phyloP scores from a whole-genome alignment of 2,329 filamentous ascomycete species.

The Meredithiella fracta region DNA sequence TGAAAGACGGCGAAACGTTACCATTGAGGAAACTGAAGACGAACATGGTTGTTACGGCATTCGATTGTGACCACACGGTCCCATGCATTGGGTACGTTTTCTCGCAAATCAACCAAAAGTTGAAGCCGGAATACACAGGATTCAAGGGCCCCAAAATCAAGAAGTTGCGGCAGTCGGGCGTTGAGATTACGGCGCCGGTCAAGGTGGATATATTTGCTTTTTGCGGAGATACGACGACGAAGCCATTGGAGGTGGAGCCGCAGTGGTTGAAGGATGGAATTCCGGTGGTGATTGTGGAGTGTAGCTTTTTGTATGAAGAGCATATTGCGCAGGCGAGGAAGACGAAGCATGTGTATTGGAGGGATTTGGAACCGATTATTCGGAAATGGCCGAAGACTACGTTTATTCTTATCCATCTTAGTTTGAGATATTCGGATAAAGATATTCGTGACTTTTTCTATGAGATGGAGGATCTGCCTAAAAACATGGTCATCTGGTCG shows the following conservation, averaged over 20 bases:
- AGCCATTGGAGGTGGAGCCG: constrained; percentile 24
- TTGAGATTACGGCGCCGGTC: constrained; percentile 25
- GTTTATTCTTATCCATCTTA: constrained; percentile 33
- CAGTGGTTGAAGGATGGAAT: constrained; percentile 25
- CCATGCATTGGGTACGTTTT: constrained; percentile 34
- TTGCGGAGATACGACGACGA: constrained; percentile 30
- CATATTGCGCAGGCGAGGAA: constrained; percentile 28
- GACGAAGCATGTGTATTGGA: constrained; percentile 33
- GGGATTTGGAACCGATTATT: constrained; percentile 28
- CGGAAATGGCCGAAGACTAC: constrained; percentile 26
- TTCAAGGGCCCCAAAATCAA: constrained; percentile 24
- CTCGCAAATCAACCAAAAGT: constrained; percentile 23
- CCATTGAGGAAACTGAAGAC: constrained; percentile 22
- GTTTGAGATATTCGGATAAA: constrained; percentile 27
- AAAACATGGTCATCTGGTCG: constrained; percentile 32
- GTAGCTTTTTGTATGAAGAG: constrained; percentile 29
- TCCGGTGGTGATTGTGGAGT: constrained; percentile 32
- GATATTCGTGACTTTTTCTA: constrained; percentile 27
- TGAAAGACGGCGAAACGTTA: constrained; percentile 23
- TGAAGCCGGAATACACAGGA: constrained; percentile 24
- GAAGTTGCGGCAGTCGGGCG: constrained; percentile 23
- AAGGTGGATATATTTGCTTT: constrained; percentile 30
- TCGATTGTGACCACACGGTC: constrained; percentile 30
- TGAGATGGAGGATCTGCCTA: constrained; percentile 23
- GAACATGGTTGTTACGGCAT: constrained; percentile 26